Evolutionary conservation across 2,329 filamentous ascomycete species (phyloP).

Genomic region (Dactylellina leptospora): DNA sequence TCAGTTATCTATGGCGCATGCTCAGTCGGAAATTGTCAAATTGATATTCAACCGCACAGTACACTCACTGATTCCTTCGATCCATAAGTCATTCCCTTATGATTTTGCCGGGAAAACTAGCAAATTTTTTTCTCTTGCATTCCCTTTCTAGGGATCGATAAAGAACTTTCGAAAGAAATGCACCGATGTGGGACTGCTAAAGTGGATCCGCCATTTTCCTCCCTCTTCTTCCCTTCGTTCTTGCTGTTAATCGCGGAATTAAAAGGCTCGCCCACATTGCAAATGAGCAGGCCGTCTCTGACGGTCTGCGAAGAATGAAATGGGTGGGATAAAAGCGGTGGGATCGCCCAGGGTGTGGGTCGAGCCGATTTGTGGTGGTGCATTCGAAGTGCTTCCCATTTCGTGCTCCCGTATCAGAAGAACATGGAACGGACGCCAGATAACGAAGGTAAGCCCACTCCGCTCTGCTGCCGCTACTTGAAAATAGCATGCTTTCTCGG

Average conservation of each 20-base stretch:
- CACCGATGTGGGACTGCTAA: constrained; percentile 46
- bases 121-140: constrained; percentile 19
- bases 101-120: constrained; percentile 28
- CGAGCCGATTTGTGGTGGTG: constrained; percentile 52
- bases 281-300: constrained; percentile 28
- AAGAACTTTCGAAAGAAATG: constrained; percentile 42
- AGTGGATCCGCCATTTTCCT: constrained; percentile 35
- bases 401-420: constrained; percentile 34
- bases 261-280: constrained; percentile 22
- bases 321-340: constrained; percentile 49
- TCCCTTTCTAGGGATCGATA: constrained; percentile 47
- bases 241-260: constrained; percentile 34
- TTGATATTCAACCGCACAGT: constrained; percentile 46
- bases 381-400: constrained; percentile 45
- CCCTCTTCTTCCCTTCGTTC: constrained; percentile 17
- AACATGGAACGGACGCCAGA: constrained; percentile 43
- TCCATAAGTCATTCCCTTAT: not conserved
- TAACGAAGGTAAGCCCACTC: constrained; percentile 34
- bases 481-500: not conserved
- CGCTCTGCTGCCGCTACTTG: not conserved
- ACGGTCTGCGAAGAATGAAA: constrained; percentile 12
- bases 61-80: not conserved
- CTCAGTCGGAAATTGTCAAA: constrained; percentile 53
- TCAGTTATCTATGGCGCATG: constrained; percentile 51
- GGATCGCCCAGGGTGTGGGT: constrained; percentile 53